Evolutionary conservation across 1,284 basidiomycete genomes (phyloP).

Genomic region (Polyporus tsugae): DNA sequence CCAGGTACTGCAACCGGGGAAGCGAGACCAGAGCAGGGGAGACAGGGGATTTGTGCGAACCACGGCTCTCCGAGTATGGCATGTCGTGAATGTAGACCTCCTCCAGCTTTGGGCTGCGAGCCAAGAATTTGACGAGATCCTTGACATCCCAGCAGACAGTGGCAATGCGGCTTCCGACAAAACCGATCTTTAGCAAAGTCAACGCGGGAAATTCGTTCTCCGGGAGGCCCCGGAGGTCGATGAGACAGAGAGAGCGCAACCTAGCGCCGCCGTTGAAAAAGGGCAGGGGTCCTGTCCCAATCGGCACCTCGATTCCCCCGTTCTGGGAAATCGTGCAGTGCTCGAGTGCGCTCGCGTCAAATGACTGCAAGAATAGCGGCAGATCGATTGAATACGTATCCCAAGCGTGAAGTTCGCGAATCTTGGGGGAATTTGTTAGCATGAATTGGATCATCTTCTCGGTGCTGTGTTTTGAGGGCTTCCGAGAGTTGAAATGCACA

Average conservation of each 20-base stretch:
- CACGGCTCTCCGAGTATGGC: not conserved
- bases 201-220: constrained; percentile 8
- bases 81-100: constrained; percentile 7
- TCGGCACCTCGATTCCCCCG: not conserved
- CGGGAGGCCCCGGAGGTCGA: not conserved
- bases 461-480: not conserved
- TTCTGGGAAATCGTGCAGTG: not conserved
- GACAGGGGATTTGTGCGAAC: no score
- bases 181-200: not conserved
- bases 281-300: not conserved
- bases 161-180: not conserved
- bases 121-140: constrained; percentile 11
- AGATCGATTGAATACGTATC: not conserved
- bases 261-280: constrained; percentile 1
- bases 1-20: constrained; percentile 3
- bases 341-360: not conserved
- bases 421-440: not conserved
- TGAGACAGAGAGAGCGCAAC: constrained; percentile 13
- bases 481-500: not conserved
- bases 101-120: constrained; percentile 6
- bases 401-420: not conserved
- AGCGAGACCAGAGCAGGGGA: not conserved
- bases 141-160: not conserved
- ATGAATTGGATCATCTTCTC: not conserved
- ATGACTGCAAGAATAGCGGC: not conserved